Conservation (phyloP, 371 early-diverging fungal species). For the Conidiobolus coronatus region DNA sequence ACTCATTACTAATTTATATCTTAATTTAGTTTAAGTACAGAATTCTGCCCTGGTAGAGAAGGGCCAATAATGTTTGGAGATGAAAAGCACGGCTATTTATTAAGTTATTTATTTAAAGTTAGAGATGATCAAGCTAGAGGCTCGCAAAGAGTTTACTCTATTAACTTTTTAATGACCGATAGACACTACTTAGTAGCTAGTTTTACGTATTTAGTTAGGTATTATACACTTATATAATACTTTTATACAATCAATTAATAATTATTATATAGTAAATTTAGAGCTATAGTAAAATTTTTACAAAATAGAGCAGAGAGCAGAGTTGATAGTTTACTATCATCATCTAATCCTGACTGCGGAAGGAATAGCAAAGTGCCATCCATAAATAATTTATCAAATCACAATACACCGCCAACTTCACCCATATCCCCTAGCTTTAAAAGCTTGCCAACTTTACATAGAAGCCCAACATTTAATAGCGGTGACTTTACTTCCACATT, state of each 20-base stretch:
- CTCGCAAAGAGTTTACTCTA: slow-evolving; percentile 31
- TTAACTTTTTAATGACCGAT: slow-evolving; percentile 45
- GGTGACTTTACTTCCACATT: too few species aligned
- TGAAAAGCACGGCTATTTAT: slow-evolving; percentile 39
- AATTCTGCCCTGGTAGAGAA: slow-evolving; percentile 42
- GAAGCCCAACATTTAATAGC: background rate
- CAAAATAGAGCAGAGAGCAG: slow-evolving; percentile 6
- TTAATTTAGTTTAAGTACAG: slow-evolving; percentile 26
- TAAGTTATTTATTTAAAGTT: slow-evolving; percentile 47
- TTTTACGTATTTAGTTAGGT: slow-evolving; percentile 45
- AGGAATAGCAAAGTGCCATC: background rate
- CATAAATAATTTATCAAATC: slow-evolving; percentile 1
- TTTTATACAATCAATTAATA: background rate
- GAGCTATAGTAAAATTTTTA: slow-evolving; percentile 3
- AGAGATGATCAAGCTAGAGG: slow-evolving; percentile 44
- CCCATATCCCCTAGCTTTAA: background rate
- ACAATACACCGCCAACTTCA: slow-evolving; percentile 3
- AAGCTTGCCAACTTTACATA: background rate
- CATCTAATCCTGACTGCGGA: background rate
- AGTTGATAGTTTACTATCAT: slow-evolving; percentile 1
- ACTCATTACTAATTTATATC: background rate
- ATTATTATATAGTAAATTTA: slow-evolving; percentile 6
- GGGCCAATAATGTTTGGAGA: slow-evolving; percentile 52
- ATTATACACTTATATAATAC: background rate
- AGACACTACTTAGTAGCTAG: slow-evolving; percentile 36